Conservation (phyloP, 768 basidiomycete species). For the Suillus brevipes region DNA sequence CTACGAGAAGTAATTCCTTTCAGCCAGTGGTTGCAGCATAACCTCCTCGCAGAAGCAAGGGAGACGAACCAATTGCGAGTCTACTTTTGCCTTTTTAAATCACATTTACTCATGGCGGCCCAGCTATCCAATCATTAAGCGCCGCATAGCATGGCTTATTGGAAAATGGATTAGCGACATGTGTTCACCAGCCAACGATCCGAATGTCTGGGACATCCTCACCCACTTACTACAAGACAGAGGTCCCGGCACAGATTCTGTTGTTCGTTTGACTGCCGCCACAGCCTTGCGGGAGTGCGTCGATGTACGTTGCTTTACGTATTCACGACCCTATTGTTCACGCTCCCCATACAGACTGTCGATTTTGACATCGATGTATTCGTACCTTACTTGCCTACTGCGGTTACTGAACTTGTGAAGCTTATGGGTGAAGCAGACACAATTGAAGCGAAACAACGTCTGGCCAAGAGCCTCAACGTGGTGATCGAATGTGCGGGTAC, state of each 20-base stretch:
- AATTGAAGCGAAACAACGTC: constrained; percentile 72
- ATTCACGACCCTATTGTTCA: constrained; percentile 3
- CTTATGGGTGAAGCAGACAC: constrained; percentile 74
- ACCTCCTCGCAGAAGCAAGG: constrained; percentile 58
- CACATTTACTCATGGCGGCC: constrained; percentile 11
- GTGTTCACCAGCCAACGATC: constrained; percentile 57
- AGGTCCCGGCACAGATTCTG: constrained; percentile 71
- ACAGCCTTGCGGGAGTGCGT: constrained; percentile 78
- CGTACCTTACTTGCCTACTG: constrained; percentile 62
- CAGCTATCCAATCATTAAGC: constrained; percentile 89
- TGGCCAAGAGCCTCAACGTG: constrained; percentile 67
- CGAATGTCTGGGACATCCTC: constrained; percentile 78
- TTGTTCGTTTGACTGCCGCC: constrained; percentile 85
- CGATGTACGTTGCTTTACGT: constrained; percentile 58
- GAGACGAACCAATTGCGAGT: constrained; percentile 59
- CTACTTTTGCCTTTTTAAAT: background rate
- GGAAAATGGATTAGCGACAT: constrained; percentile 84
- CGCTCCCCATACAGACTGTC: constrained; percentile 46
- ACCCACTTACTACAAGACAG: constrained; percentile 73
- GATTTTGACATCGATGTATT: constrained; percentile 65
- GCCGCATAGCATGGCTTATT: constrained; percentile 93
- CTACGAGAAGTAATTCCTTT: constrained; percentile 68
- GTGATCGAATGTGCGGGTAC: constrained; percentile 55
- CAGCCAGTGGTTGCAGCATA: constrained; percentile 64
- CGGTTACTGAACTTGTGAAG: constrained; percentile 64